Evolutionary conservation across 805 yeast genomes (phyloP), one percentile per base, ranked within the genome.

Genomic region (Cyberlindnera lachancei): DNA sequence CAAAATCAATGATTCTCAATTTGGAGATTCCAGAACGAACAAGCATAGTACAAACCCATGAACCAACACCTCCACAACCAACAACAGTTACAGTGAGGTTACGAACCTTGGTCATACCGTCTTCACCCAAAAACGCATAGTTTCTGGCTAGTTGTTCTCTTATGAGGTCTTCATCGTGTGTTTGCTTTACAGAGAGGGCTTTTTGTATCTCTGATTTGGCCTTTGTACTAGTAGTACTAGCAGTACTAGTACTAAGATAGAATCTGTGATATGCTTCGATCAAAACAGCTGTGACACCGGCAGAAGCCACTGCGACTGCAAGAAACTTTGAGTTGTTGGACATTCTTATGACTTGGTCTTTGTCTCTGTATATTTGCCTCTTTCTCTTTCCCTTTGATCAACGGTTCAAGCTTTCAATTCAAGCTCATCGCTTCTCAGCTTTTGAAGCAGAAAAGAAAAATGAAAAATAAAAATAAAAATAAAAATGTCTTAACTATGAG

Each of bases 31-130:
- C 99, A 13, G 95, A 83, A 48, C 99, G 75, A 2, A 83, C 81
- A 35, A 92, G 67, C 82, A 94, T 85, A 9, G 94, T 80, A 10
- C 82, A 79, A 16, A 80, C 95, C 90, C 96, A 88, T 0, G 96
- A 88, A 3, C 99, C 99, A 25, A 92, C 99, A 37, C 99, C 99
- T 37, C 99, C 99, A 13, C 90, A 92, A 19, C 99, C 98, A 10
- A 76, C 80, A 12, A 90, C 82, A 2, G 86, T 82, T 3, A 88
- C 71, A 35, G 73, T 68, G 49, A 85, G 79, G 10, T 66, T 58
- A 34, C 95, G 74, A 13, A 92, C 72, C 37, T 73, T 74, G 14
- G 59, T 56, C 73, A 87, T 77, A 1, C 96, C 97, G 15, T 79
- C 82, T 31, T 82, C 84, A 10, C 95, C 86, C 18, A 92, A 64